Conservation (phyloP, 2,329 filamentous ascomycete species). For the Colletotrichum graminicola region DNA sequence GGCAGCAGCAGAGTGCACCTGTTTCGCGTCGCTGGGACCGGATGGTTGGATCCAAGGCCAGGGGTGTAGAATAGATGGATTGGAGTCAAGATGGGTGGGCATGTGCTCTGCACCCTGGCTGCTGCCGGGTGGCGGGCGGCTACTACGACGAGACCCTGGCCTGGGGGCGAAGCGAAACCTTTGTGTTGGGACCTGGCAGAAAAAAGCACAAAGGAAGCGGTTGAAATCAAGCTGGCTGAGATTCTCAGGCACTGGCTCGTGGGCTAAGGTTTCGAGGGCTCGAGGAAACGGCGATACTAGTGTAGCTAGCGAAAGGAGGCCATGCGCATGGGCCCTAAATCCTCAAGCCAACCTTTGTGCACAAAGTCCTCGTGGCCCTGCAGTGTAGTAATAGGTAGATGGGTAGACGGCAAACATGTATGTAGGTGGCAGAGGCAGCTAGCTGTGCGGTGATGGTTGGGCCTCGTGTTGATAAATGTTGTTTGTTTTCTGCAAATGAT, state of each 20-base stretch:
- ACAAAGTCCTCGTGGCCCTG: slow-evolving; percentile 23
- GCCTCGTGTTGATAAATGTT: slow-evolving; percentile 6
- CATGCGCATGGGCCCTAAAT: slow-evolving; percentile 10
- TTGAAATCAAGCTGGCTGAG: background rate
- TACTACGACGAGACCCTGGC: slow-evolving; percentile 9
- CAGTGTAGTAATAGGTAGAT: background rate
- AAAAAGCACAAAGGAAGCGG: slow-evolving; percentile 4
- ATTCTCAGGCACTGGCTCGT: slow-evolving; percentile 6
- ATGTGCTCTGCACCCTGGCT: slow-evolving; percentile 4
- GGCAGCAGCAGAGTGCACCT: background rate
- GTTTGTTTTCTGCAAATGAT: slow-evolving; percentile 3
- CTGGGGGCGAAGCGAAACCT: background rate
- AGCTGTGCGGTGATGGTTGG: background rate
- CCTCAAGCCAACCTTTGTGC: slow-evolving; percentile 18
- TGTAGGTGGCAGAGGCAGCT: slow-evolving; percentile 26
- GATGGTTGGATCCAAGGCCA: slow-evolving; percentile 6
- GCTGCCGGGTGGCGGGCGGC: slow-evolving; percentile 5
- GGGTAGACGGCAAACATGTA: background rate
- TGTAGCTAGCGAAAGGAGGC: background rate
- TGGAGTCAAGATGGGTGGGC: background rate
- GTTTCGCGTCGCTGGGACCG: background rate
- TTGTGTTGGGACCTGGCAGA: background rate
- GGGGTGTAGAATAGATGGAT: background rate
- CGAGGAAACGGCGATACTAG: slow-evolving; percentile 22
- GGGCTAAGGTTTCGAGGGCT: slow-evolving; percentile 31